These are phyloP conservation scores for Neckera pumila DNA, from an alignment of 225 moss, liverwort and hornwort species.

Conservation along the genomic window DNA sequence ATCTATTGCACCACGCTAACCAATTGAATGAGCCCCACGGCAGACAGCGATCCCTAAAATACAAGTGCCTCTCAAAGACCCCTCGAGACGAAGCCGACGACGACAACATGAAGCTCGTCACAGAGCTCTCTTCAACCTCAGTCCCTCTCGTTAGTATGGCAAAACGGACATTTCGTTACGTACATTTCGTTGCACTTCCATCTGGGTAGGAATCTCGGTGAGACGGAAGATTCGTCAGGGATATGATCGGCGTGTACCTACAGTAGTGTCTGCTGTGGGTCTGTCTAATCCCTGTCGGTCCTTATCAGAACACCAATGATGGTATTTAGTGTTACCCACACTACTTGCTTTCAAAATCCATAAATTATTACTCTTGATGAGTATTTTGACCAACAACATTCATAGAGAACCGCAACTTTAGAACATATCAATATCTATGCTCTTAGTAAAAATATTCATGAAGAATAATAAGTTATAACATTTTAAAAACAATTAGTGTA, in stretches of 20 bases:
- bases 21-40: not conserved
- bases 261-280: too few relatives aligned
- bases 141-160: not conserved
- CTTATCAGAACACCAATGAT: not conserved
- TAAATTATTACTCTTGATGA: too few relatives aligned
- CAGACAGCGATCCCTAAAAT: not conserved
- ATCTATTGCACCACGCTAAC: not conserved
- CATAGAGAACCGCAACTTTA: too few relatives aligned
- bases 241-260: slow-evolving; percentile 2
- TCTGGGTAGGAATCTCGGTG: slow-evolving; percentile 14
- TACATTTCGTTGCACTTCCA: not conserved
- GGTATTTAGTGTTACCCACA: too few relatives aligned
- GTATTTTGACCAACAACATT: too few relatives aligned
- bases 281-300: not conserved
- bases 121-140: not conserved
- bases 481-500: too few relatives aligned
- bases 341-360: too few relatives aligned
- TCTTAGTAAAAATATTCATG: too few relatives aligned
- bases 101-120: not conserved
- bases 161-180: not conserved
- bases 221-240: not conserved
- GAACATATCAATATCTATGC: too few relatives aligned
- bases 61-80: not conserved
- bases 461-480: too few relatives aligned
- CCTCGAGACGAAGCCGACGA: not conserved